Conservation (phyloP, 768 basidiomycete species). For the Suillus decipiens region DNA sequence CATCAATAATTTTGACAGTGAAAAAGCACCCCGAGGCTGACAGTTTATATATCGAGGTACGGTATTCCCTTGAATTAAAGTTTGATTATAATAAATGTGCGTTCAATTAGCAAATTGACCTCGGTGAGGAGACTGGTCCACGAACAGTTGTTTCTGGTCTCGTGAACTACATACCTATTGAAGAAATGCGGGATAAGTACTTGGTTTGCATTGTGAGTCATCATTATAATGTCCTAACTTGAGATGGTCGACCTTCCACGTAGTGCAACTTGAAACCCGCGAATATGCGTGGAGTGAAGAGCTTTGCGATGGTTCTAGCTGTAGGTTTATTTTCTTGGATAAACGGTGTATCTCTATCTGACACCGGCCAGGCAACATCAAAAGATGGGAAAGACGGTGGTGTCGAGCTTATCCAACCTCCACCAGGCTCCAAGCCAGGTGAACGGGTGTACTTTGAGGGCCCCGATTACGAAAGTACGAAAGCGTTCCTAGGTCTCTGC, state of each 20-base stretch:
- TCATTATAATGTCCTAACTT: not conserved
- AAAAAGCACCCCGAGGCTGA: slow-evolving; percentile 97
- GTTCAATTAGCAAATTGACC: slow-evolving; percentile 81
- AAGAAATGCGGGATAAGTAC: slow-evolving; percentile 84
- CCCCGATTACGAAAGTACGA: slow-evolving; percentile 75
- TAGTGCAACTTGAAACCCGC: slow-evolving; percentile 96
- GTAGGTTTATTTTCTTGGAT: slow-evolving; percentile 38
- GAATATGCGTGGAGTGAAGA: slow-evolving; percentile 96
- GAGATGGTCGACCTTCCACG: slow-evolving; percentile 2
- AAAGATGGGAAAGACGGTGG: slow-evolving; percentile 90
- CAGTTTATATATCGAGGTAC: slow-evolving; percentile 91
- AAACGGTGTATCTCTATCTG: not conserved
- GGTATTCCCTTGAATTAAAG: slow-evolving; percentile 15
- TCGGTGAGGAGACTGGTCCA: slow-evolving; percentile 93
- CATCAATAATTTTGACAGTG: slow-evolving; percentile 49
- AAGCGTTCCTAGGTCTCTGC: not conserved
- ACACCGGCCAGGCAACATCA: slow-evolving; percentile 68
- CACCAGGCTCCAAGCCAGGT: slow-evolving; percentile 82
- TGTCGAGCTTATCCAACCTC: slow-evolving; percentile 90
- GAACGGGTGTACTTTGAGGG: slow-evolving; percentile 97
- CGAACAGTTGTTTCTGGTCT: slow-evolving; percentile 96
- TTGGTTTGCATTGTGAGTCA: slow-evolving; percentile 77
- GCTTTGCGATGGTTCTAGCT: slow-evolving; percentile 96
- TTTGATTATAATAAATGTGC: slow-evolving; percentile 7
- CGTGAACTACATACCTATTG: slow-evolving; percentile 95